Conservation (phyloP, 768 basidiomycete genomes). For the Tephrocybe sp. region DNA sequence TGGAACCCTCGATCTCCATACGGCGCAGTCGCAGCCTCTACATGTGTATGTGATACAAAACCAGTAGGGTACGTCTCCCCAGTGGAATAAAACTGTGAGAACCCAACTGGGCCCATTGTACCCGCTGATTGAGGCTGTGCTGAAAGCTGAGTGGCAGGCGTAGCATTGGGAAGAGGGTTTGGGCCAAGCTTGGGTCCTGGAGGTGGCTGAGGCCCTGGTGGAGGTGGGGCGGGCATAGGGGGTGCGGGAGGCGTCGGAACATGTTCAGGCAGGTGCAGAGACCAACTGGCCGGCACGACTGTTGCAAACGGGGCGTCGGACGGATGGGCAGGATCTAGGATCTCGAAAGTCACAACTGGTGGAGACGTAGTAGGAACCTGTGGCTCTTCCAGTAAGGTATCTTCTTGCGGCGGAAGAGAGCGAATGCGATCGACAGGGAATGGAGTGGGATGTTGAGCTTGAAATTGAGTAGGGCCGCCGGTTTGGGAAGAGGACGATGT, state of each 20-base stretch:
- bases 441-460: background rate
- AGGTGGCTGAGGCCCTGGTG: background rate
- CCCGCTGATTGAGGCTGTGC: background rate
- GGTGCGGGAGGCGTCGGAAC: background rate
- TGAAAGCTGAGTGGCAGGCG: background rate
- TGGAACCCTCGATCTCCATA: background rate
- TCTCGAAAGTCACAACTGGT: background rate
- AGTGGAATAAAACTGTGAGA: background rate
- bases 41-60: conserved; percentile 14
- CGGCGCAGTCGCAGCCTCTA: conserved; percentile 6
- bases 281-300: conserved; percentile 10
- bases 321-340: background rate
- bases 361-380: background rate
- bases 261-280: background rate
- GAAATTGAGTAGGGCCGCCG: background rate
- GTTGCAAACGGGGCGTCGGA: conserved; percentile 11
- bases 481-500: conserved; percentile 11
- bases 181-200: background rate
- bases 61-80: conserved; percentile 15
- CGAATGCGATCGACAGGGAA: background rate
- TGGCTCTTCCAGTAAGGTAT: background rate
- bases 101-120: background rate
- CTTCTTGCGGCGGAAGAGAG: background rate
- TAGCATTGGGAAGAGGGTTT: background rate
- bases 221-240: background rate